Conservation (phyloP, 2,329 filamentous ascomycete species). For the Ophiosphaerella narmari region DNA sequence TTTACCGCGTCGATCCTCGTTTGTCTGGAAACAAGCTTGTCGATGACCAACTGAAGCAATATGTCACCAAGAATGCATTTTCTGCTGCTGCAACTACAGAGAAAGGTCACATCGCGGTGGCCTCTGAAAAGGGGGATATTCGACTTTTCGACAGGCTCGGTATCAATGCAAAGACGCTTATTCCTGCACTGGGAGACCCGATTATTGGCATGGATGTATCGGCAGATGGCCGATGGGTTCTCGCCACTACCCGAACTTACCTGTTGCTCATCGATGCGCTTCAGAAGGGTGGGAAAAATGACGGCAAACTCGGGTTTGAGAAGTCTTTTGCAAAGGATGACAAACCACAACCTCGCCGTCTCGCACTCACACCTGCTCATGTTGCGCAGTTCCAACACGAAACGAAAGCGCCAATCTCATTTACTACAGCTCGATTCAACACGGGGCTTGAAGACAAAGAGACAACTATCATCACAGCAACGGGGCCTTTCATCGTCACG, state of each 20-base stretch:
- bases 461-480: slow-evolving; percentile 95
- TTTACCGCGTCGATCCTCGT: slow-evolving; percentile 93
- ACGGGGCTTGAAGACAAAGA: slow-evolving; percentile 79
- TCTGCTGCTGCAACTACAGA: slow-evolving; percentile 92
- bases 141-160: slow-evolving; percentile 94
- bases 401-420: slow-evolving; percentile 81
- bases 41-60: slow-evolving; percentile 91
- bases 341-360: slow-evolving; percentile 89
- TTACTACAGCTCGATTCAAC: slow-evolving; percentile 94
- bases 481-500: slow-evolving; percentile 93
- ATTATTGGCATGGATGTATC: slow-evolving; percentile 95
- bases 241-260: slow-evolving; percentile 93
- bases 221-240: slow-evolving; percentile 92
- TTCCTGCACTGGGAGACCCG: slow-evolving; percentile 91
- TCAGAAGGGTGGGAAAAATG: slow-evolving; percentile 92
- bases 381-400: slow-evolving; percentile 98
- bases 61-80: slow-evolving; percentile 96
- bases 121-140: slow-evolving; percentile 97
- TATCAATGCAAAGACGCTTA: slow-evolving; percentile 96
- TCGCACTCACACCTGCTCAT: slow-evolving; percentile 86
- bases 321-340: slow-evolving; percentile 88
- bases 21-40: slow-evolving; percentile 90
- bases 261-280: slow-evolving; percentile 89
- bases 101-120: slow-evolving; percentile 94
- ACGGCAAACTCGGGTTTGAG: slow-evolving; percentile 97